Base-by-base conservation (phyloP, 176 grass and related monocot genomes). In the Phyllostachys edulis region DNA sequence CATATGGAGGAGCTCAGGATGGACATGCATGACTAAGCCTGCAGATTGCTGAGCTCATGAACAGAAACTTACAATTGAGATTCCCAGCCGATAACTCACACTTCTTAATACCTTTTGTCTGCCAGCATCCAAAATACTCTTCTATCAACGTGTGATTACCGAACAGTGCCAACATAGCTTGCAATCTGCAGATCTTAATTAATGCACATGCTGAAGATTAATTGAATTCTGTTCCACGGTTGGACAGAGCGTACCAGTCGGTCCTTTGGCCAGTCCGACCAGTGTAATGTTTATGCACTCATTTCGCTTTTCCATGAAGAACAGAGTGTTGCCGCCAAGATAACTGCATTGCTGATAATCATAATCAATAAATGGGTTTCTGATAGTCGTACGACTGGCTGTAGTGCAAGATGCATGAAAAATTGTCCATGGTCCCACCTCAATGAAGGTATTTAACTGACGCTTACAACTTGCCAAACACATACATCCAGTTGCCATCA, bases 21-120 rank as follows among this genome's bases (percentile, higher is more conserved):
- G 70, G 47, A 26, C 69, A 60, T 69, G 60, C 80, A 75, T 84
- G 61, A 84, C 34, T 52, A 68, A 38, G 59, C 32, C 76, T 80
- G 89, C 69, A 76, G 59, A 57, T 46, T 54, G 73, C 73, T 79
- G 66, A 92, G 78, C 49, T 85, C 80, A 85, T 92, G 73, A 89
- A 86, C 79, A 92, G 86, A 71, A 40, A 73, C 68, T 5, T 86
- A 51, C 67, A 60, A 85, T 80, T 15, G 70, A 44, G 62, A 73
- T 76, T 77, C 85, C 26, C 37, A 80, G 17, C 63, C 24, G 10
- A 47, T 13, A 71, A 63, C 42, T 34, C 63, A 76, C 76, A 52
- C 42, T 63, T 51, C 77, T 63, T 26, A 60, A 72, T 27, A 71
- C 67, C 56, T 78, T 75, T 64, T 86, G 65, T 82, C 62, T 82